phyloP scores from a whole-genome alignment of 2,329 filamentous ascomycete genomes.

The Verticillium nonalfalfae region DNA sequence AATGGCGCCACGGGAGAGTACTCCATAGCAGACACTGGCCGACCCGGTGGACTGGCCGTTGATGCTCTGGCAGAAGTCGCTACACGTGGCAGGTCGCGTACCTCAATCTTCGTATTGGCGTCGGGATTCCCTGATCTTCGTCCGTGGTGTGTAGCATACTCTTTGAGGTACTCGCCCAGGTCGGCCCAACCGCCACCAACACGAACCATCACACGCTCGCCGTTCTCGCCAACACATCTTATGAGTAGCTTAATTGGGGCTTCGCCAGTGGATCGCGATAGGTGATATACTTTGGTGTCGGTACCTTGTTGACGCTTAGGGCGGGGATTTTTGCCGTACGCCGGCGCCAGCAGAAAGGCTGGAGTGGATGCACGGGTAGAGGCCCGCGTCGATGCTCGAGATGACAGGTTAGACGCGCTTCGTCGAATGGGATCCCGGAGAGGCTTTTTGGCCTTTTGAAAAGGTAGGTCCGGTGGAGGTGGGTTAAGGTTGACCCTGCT shows the following conservation, averaged over 20 bases:
- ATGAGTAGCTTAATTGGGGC: conserved; percentile 93
- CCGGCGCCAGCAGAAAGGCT: conserved; percentile 65
- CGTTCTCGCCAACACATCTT: conserved; percentile 80
- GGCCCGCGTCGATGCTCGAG: conserved; percentile 18
- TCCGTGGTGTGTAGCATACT: conserved; percentile 89
- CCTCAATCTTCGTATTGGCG: conserved; percentile 47
- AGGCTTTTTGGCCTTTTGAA: conserved; percentile 37
- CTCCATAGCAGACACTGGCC: conserved; percentile 28
- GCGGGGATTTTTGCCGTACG: conserved; percentile 39
- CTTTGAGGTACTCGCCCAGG: conserved; percentile 86
- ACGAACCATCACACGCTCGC: conserved; percentile 94
- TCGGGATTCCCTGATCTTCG: conserved; percentile 49
- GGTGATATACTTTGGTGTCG: conserved; percentile 88
- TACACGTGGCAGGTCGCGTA: conserved; percentile 41
- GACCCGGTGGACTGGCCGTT: conserved; percentile 25
- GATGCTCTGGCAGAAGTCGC: conserved; percentile 12
- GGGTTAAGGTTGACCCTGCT: conserved; percentile 48
- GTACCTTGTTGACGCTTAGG: conserved; percentile 48
- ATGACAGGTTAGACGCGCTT: conserved; percentile 42
- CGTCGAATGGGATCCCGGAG: conserved; percentile 37
- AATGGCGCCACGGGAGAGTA: conserved; percentile 39
- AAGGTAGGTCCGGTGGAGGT: conserved; percentile 49
- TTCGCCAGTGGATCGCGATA: conserved; percentile 76
- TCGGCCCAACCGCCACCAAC: conserved; percentile 99
- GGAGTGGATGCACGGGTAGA: conserved; percentile 53